A percentile compares a stretch with the other conserved stretches of the same genome.
These are phyloP conservation scores for Boletus rubroflammeus DNA, from an alignment of 768 basidiomycete species.

Conservation along the genomic window DNA sequence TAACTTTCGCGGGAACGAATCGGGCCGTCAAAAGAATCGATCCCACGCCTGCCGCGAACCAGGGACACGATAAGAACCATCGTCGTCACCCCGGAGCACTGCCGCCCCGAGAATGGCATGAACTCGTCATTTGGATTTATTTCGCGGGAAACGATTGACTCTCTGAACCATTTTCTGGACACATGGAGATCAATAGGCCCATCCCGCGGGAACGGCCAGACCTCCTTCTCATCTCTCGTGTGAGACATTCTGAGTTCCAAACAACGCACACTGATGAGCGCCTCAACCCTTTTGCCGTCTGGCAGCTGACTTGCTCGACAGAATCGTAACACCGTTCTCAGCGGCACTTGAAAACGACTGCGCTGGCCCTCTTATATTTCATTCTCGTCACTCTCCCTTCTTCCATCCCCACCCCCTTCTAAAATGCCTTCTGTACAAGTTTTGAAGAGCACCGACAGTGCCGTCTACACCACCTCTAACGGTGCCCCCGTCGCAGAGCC, in stretches of 20 bases:
- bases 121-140: background rate
- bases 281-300: constrained; percentile 1
- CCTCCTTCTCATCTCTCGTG: background rate
- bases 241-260: constrained; percentile 13
- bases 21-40: constrained; percentile 5
- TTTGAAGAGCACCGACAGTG: constrained; percentile 48
- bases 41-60: background rate
- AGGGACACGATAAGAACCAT: too few relatives aligned
- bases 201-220: background rate
- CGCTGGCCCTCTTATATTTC: constrained; percentile 11
- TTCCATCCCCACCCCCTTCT: background rate
- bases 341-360: constrained; percentile 25
- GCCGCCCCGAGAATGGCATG: background rate
- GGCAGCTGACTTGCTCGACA: constrained; percentile 3
- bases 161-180: background rate
- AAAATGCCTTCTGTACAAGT: constrained; percentile 68
- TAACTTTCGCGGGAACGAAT: constrained; percentile 21
- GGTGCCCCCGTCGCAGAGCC: constrained; percentile 76
- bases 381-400: background rate
- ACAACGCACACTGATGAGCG: background rate
- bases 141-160: background rate
- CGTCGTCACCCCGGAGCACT: background rate
- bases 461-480: constrained; percentile 81
- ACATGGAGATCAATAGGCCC: background rate
- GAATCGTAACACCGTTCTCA: constrained; percentile 18